Percentiles rank a stretch among this genome's conserved stretches.
Conservation (phyloP, 371 early-diverging fungal species). For the Apophysomyces variabilis region DNA sequence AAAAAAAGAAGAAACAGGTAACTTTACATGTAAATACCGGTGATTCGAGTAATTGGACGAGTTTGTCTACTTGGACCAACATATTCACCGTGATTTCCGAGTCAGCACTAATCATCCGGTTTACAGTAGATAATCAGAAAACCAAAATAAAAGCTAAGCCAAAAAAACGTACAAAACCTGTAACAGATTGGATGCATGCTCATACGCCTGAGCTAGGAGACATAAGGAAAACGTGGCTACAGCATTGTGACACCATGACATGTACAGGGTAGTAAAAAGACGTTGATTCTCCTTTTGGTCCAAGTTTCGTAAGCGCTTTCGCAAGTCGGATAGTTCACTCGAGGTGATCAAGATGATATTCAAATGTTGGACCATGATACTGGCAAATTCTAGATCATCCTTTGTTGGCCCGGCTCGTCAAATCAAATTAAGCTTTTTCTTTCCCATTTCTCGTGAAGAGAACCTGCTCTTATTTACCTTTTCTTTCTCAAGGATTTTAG, state of each 20-base stretch:
- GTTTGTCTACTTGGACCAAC: constrained; percentile 90
- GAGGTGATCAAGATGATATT: constrained; percentile 92
- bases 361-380: constrained; percentile 91
- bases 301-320: constrained; percentile 71
- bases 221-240: constrained; percentile 88
- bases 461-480: constrained; percentile 32
- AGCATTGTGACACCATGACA: constrained; percentile 92
- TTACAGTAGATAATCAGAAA: no score
- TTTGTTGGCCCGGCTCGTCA: not conserved
- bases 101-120: constrained; percentile 60
- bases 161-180: constrained; percentile 65
- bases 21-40: constrained; percentile 87
- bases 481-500: constrained; percentile 80
- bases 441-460: not conserved
- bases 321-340: constrained; percentile 79
- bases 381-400: constrained; percentile 82
- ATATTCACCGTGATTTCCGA: constrained; percentile 89
- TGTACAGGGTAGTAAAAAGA: constrained; percentile 80
- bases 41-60: constrained; percentile 91
- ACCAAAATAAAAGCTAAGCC: no score
- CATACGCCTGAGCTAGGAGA: constrained; percentile 89
- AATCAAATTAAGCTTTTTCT: not conserved
- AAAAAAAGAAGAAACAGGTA: not conserved
- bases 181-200: constrained; percentile 79
- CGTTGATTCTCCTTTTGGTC: constrained; percentile 71